Percentiles rank a stretch among this genome's conserved stretches.
Conservation (phyloP, 768 basidiomycete genomes). For the Galerina marginata region DNA sequence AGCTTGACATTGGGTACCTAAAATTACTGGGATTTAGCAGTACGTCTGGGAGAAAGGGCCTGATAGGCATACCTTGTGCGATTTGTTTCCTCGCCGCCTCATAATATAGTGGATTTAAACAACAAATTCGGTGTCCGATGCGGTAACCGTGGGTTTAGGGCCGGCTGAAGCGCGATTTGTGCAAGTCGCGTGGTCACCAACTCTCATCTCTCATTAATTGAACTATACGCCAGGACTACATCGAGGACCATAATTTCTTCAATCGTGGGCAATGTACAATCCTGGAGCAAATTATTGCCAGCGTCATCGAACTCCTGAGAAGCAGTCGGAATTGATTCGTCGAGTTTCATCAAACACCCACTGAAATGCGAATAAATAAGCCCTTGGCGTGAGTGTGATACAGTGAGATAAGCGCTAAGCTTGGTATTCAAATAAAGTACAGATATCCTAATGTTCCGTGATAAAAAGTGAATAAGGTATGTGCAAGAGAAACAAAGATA, state of each 20-base stretch:
- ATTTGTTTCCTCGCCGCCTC: constrained; percentile 68
- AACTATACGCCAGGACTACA: not conserved
- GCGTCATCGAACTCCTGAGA: too few species aligned
- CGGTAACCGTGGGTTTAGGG: constrained; percentile 20
- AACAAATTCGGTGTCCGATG: constrained; percentile 1
- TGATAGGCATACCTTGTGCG: constrained; percentile 54
- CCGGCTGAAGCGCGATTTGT: constrained; percentile 12
- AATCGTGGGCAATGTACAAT: too few species aligned
- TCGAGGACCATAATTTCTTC: not conserved
- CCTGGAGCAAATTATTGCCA: too few species aligned
- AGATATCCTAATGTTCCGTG: too few species aligned
- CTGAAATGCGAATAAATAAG: too few species aligned
- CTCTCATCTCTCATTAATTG: not conserved
- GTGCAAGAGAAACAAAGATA: too few species aligned
- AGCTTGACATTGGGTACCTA: constrained; percentile 87
- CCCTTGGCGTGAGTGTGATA: too few species aligned
- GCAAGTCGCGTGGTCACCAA: not conserved
- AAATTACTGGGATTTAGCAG: not conserved
- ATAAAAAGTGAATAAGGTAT: too few species aligned
- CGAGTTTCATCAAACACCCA: too few species aligned
- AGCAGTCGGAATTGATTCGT: too few species aligned
- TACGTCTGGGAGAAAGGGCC: not conserved
- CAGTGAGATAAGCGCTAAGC: too few species aligned
- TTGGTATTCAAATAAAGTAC: too few species aligned
- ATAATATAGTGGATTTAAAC: constrained; percentile 27